Conservation (phyloP, 1,139 yeast species). For the Diutina sp. region DNA sequence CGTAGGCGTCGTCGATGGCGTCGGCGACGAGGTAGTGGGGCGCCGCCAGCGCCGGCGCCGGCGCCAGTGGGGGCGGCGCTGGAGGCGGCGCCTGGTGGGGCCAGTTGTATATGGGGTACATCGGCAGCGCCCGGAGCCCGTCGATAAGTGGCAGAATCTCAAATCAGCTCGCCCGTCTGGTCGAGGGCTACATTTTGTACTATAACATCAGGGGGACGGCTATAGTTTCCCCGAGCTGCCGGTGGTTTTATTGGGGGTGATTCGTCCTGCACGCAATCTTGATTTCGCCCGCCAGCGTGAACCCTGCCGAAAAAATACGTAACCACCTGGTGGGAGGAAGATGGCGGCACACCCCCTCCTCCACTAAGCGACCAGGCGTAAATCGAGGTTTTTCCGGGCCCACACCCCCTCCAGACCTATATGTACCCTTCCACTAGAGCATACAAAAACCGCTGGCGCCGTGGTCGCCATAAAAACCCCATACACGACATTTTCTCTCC, state of each 20-base stretch:
- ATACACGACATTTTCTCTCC: no score
- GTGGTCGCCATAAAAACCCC: no score
- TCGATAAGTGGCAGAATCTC: neutral
- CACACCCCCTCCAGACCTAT: no score
- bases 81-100: neutral
- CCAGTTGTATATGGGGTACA: constrained; percentile 1
- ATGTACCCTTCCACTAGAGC: no score
- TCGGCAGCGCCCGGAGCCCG: neutral
- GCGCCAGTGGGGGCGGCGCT: neutral
- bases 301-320: neutral
- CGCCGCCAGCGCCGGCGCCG: neutral
- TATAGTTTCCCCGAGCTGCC: neutral
- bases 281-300: neutral
- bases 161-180: neutral
- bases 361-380: no score
- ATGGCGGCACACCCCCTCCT: neutral
- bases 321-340: neutral
- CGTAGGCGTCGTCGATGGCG: neutral
- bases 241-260: neutral
- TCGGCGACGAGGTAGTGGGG: neutral
- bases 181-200: neutral
- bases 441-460: no score
- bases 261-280: neutral
- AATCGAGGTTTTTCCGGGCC: neutral
- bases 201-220: constrained; percentile 2